Base-by-base conservation (phyloP, 495 filamentous ascomycete species). In the Tuber microsphaerosporum region DNA sequence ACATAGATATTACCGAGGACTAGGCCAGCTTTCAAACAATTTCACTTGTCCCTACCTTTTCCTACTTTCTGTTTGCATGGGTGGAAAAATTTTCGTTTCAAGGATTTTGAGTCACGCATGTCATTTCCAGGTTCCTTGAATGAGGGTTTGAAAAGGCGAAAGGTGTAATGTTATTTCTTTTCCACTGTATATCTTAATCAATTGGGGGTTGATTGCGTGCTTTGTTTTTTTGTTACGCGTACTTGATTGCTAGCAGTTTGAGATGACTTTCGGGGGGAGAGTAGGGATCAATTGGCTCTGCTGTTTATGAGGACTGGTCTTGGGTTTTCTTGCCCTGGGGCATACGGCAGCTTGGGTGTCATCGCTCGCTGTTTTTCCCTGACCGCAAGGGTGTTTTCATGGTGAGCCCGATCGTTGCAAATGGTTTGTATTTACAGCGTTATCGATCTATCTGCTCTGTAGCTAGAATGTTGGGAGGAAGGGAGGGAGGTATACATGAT, bases 1-100 rank as follows among this genome's bases (percentile, higher is more conserved):
- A 39, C 22, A n/a, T 43, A 75, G 74, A 75, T 74, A 74, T 74
- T 70, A 74, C 70, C 31, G 74, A 73, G 70, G 70, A 75, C 74
- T 73, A 74, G 16, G 70, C 34, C 7, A 45, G 4, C 17, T 41
- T 71, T 31, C 70, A 16, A 16, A n/a, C 34, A 42, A 42, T 45
- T 71, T 71, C 43, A 22, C n/a, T 22, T 16, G 19, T 71, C 12
- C 70, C 20, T 71, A 44, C 34, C n/a, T 31, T 41, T 45, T n/a
- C 43, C 26, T 71, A 16, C 43, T 42, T 71, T 45, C 39, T 71
- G 70, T 71, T 71, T 44, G 12, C 34, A n/a, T 31, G 20, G 70
- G 39, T 26, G 26, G 39, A 22, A 41, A 42, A 71, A n/a, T 43
- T n/a, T 42, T 37, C 14, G 12, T 45, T 45, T 44, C 43, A 71